Evolutionary conservation across 192 early-diverging fungal species (phyloP).

Genomic region (Backusella circina): DNA sequence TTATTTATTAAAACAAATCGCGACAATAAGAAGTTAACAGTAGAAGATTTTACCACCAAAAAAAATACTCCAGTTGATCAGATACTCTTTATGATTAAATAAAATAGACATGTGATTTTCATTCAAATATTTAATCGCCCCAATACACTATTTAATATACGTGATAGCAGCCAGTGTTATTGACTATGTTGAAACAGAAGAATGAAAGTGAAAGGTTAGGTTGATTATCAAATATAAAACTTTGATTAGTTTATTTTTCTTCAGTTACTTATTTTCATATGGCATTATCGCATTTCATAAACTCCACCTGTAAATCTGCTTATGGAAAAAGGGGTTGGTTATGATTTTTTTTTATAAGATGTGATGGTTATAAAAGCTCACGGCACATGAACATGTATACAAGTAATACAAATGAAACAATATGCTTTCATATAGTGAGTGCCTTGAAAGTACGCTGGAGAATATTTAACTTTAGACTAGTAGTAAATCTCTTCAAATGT

Average conservation of each 20-base stretch:
- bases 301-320: neutral
- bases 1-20: neutral
- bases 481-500: neutral
- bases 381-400: neutral
- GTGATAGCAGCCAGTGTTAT: neutral
- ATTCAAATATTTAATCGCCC: neutral
- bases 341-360: neutral
- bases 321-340: neutral
- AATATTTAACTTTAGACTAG: neutral
- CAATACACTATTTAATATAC: neutral
- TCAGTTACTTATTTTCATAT: neutral
- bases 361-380: neutral
- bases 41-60: neutral
- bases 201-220: neutral
- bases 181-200: neutral
- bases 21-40: neutral
- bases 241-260: too few relatives aligned
- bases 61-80: neutral
- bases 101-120: neutral
- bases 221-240: too few relatives aligned
- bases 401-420: neutral
- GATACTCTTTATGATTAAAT: neutral
- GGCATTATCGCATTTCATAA: neutral
- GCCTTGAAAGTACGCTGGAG: neutral
- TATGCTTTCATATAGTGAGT: neutral